Percentiles rank a stretch among this genome's conserved stretches.
These are phyloP conservation scores for Exophiala mesophila DNA, from an alignment of 2,329 filamentous ascomycete genomes.

Conservation along the genomic window DNA sequence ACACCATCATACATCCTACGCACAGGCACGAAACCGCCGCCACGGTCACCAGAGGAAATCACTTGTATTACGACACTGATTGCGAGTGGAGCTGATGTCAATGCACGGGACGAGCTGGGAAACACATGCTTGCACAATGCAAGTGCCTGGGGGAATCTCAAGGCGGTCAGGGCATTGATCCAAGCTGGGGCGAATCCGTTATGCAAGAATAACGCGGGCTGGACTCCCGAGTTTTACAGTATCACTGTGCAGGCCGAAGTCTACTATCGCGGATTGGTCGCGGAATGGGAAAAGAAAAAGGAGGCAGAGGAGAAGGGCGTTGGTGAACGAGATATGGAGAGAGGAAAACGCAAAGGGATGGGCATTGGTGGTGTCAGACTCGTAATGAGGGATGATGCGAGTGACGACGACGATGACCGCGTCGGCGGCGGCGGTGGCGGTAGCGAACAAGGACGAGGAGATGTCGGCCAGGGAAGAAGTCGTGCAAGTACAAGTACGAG, in stretches of 20 bases:
- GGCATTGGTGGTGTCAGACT: constrained; percentile 21
- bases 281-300: constrained; percentile 63
- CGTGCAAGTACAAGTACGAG: constrained; percentile 18
- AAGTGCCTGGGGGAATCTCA: constrained; percentile 71
- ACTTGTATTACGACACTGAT: constrained; percentile 29
- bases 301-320: constrained; percentile 33
- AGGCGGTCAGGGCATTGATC: constrained; percentile 70
- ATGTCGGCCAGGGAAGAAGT: constrained; percentile 11
- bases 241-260: constrained; percentile 78
- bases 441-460: constrained; percentile 2
- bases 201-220: constrained; percentile 68
- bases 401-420: constrained; percentile 9
- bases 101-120: constrained; percentile 62
- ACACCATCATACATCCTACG: constrained; percentile 15
- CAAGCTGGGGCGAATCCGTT: constrained; percentile 72
- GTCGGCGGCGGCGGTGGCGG: too few relatives aligned
- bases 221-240: constrained; percentile 79
- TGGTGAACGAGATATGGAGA: constrained; percentile 20
- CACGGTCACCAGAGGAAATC: constrained; percentile 27
- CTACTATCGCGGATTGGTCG: constrained; percentile 72
- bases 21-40: constrained; percentile 21
- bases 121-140: constrained; percentile 87
- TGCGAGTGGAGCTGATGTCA: constrained; percentile 37
- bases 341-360: background rate
- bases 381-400: constrained; percentile 20